Conservation (phyloP, 768 basidiomycete species). For the Tulasnella sp. region DNA sequence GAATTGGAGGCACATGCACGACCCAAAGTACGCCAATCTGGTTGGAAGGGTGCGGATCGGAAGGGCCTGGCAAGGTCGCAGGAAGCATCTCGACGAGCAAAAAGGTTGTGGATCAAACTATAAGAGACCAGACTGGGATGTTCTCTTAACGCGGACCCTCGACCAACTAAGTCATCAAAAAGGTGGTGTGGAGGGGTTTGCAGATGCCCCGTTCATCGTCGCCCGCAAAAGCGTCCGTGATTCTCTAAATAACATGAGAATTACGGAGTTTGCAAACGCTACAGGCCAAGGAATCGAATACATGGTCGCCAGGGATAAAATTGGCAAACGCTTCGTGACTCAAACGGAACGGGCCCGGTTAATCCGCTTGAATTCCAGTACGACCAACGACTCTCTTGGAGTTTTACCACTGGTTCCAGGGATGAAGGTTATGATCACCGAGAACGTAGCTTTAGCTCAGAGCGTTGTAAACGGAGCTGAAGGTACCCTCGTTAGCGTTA, state of each 20-base stretch:
- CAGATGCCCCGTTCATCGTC: background rate
- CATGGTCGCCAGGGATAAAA: background rate
- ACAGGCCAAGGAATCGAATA: background rate
- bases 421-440: constrained; percentile 19
- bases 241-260: background rate
- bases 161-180: background rate
- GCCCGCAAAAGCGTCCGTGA: constrained; percentile 2
- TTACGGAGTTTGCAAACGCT: background rate
- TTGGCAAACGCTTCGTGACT: background rate
- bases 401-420: constrained; percentile 7
- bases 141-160: background rate
- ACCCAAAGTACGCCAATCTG: background rate
- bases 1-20: background rate
- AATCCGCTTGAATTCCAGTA: background rate
- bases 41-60: background rate
- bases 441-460: constrained; percentile 36
- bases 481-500: constrained; percentile 26
- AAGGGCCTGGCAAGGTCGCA: background rate
- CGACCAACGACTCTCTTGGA: background rate
- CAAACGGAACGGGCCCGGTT: background rate
- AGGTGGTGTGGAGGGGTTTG: background rate
- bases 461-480: constrained; percentile 36
- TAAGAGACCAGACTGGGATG: background rate
- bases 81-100: background rate
- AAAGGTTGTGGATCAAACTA: background rate